Percentiles rank a stretch among this genome's conserved stretches.
Evolutionary conservation across 805 yeast species (phyloP).

Genomic region (Suhomyces xylopsoci): DNA sequence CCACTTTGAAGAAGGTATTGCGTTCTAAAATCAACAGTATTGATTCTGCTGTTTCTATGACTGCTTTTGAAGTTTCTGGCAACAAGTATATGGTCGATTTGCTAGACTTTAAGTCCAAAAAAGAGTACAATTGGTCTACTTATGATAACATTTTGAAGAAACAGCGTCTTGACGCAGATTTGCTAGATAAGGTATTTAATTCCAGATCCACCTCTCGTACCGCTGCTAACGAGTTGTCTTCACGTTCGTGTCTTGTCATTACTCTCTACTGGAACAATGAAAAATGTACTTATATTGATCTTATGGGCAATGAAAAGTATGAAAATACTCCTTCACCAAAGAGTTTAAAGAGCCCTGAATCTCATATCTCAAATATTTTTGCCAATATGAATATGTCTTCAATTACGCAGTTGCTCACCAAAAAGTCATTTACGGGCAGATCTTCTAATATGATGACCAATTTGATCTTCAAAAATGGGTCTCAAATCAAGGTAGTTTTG

Average conservation of each 20-base stretch:
- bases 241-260: constrained; percentile 27
- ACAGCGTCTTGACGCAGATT: constrained; percentile 3
- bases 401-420: constrained; percentile 22
- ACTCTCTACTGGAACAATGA: constrained; percentile 18
- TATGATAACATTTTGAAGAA: constrained; percentile 15
- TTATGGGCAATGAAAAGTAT: constrained; percentile 30
- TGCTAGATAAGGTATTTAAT: constrained; percentile 14
- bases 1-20: constrained; percentile 20
- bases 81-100: constrained; percentile 26
- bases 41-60: constrained; percentile 11
- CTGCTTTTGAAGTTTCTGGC: constrained; percentile 29
- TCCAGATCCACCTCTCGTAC: constrained; percentile 21
- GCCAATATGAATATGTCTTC: constrained; percentile 28
- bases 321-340: constrained; percentile 8
- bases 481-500: constrained; percentile 20
- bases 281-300: constrained; percentile 22
- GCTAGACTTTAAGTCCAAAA: constrained; percentile 14
- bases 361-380: constrained; percentile 17
- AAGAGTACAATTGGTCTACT: constrained; percentile 8
- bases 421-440: constrained; percentile 13
- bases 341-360: neutral
- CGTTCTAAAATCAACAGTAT: constrained; percentile 8
- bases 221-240: constrained; percentile 16
- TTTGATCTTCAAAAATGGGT: constrained; percentile 19
- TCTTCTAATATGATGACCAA: constrained; percentile 27